A percentile compares a stretch with the other conserved stretches of the same genome.
Evolutionary conservation across 2,329 filamentous ascomycete species (phyloP).

Genomic region (Aspergillus quadricinctus): DNA sequence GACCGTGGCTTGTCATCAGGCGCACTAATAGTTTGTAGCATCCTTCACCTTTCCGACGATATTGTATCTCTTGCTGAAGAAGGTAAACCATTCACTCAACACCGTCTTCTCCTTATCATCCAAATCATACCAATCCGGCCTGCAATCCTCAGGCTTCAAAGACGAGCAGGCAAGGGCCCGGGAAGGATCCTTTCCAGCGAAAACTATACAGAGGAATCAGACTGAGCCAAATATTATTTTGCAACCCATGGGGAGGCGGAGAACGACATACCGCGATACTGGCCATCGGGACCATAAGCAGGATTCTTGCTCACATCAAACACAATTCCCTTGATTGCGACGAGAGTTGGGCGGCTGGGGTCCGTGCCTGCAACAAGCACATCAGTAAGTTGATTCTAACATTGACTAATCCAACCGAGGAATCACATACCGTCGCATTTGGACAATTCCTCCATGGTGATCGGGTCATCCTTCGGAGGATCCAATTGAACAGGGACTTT

Average conservation of each 20-base stretch:
- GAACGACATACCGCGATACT: slow-evolving; percentile 69
- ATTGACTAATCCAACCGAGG: neutral
- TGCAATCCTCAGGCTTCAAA: slow-evolving; percentile 77
- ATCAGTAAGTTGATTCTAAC: neutral
- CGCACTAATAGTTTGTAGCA: slow-evolving; percentile 32
- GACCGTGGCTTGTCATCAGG: slow-evolving; percentile 8
- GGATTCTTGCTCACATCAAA: slow-evolving; percentile 93
- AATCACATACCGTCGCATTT: slow-evolving; percentile 71
- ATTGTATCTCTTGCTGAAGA: slow-evolving; percentile 96
- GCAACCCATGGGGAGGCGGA: neutral
- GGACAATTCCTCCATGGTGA: slow-evolving; percentile 72
- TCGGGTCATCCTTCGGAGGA: slow-evolving; percentile 82
- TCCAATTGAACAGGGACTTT: slow-evolving; percentile 54
- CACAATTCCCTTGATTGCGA: slow-evolving; percentile 77
- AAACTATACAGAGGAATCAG: slow-evolving; percentile 56
- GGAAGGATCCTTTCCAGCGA: slow-evolving; percentile 94
- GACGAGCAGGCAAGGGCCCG: slow-evolving; percentile 82
- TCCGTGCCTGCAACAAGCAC: slow-evolving; percentile 30
- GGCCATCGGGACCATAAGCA: slow-evolving; percentile 74
- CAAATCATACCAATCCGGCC: slow-evolving; percentile 76
- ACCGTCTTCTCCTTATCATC: slow-evolving; percentile 79
- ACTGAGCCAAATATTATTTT: neutral
- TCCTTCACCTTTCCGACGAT: slow-evolving; percentile 51
- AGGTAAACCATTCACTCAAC: slow-evolving; percentile 88
- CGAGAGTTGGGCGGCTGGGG: slow-evolving; percentile 50